Evolutionary conservation across 2,329 filamentous ascomycete species (phyloP).

Genomic region (Kalmusia sp.): DNA sequence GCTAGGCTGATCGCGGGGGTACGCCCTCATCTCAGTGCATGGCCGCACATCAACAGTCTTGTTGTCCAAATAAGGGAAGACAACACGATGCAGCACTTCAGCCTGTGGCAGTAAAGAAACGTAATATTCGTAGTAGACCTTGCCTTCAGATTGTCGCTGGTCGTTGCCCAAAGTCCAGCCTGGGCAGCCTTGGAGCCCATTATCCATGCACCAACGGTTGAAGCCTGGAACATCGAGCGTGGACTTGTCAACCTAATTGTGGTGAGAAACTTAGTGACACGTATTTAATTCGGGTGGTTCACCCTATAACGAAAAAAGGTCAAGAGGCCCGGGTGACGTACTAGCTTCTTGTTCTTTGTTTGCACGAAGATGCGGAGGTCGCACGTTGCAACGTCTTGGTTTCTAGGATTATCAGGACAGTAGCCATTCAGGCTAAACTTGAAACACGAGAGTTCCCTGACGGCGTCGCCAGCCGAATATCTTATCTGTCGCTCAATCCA

Average conservation of each 20-base stretch:
- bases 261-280: too few species aligned
- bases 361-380: slow-evolving; percentile 43
- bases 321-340: too few species aligned
- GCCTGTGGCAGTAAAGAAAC: slow-evolving; percentile 40
- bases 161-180: slow-evolving; percentile 24
- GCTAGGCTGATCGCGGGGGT: slow-evolving; percentile 22
- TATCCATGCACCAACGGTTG: slow-evolving; percentile 22
- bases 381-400: slow-evolving; percentile 40
- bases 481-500: slow-evolving; percentile 48
- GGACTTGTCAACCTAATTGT: slow-evolving; percentile 40
- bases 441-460: slow-evolving; percentile 44
- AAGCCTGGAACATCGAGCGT: slow-evolving; percentile 21
- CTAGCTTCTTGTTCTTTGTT: slow-evolving; percentile 20
- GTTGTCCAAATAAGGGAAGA: slow-evolving; percentile 27
- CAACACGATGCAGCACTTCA: slow-evolving; percentile 26
- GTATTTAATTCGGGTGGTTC: too few species aligned
- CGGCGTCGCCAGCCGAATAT: slow-evolving; percentile 38
- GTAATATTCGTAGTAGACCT: slow-evolving; percentile 46
- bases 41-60: slow-evolving; percentile 16
- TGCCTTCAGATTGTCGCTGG: slow-evolving; percentile 23
- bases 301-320: too few species aligned
- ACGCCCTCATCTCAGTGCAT: slow-evolving; percentile 12
- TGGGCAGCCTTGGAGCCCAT: slow-evolving; percentile 22
- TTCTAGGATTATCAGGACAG: slow-evolving; percentile 27
- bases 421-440: slow-evolving; percentile 38